phyloP scores from a whole-genome alignment of 768 basidiomycete species.

The Serendipita sp. region DNA sequence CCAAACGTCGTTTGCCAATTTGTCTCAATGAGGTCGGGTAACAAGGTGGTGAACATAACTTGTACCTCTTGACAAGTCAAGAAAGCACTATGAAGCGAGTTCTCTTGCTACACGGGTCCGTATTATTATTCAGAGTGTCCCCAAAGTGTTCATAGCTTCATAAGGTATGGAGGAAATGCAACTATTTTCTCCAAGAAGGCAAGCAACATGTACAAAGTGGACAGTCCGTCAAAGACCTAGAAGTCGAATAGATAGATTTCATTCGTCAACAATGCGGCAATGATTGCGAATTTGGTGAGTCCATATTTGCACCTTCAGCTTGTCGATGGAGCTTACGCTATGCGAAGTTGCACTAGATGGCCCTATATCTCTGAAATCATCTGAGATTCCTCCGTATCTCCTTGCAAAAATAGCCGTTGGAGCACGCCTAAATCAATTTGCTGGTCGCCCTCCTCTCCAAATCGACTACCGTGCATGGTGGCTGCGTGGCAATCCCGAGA shows the following conservation, averaged over 20 bases:
- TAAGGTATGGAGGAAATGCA: conserved; percentile 52
- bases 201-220: conserved; percentile 12
- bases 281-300: conserved; percentile 45
- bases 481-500: conserved; percentile 36
- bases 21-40: not conserved
- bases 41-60: not conserved
- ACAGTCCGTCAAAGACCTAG: no score
- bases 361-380: conserved; percentile 48
- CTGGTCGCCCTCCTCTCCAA: conserved; percentile 13
- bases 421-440: conserved; percentile 11
- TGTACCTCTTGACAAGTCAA: not conserved
- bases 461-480: conserved; percentile 57
- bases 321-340: conserved; percentile 25
- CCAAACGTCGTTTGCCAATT: not conserved
- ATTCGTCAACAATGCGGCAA: conserved; percentile 51
- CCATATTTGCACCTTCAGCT: not conserved
- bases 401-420: conserved; percentile 27
- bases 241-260: conserved; percentile 31
- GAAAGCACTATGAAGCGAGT: not conserved
- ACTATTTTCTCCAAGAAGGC: conserved; percentile 56
- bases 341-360: conserved; percentile 39
- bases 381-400: conserved; percentile 31
- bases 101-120: conserved; percentile 28
- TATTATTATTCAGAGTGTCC: conserved; percentile 3
- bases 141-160: no score